Evolutionary conservation across 768 basidiomycete species (phyloP), one percentile per base, ranked within the genome.

Genomic region (Melanogaster broomeanus): DNA sequence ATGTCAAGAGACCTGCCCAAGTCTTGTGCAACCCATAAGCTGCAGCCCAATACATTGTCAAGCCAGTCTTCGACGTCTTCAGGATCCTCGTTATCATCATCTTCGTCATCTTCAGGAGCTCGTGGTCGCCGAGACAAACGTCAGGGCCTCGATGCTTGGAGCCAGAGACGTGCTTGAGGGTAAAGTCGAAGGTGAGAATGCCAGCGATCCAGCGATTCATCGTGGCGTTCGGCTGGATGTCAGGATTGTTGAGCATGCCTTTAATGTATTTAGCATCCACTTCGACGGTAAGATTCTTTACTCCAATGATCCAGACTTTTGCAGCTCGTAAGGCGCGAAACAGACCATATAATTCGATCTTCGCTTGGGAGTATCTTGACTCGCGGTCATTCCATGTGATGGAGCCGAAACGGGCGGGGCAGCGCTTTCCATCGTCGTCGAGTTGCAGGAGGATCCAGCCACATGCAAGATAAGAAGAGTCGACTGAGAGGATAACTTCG

Each of bases 201-300:
- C 47, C 55, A 1, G 56, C 53, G 22, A 67, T 63, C 70, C 61
- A 68, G 0, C 61, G 22, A 25, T 71, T 69, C 3, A 71, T 62
- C 0, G 65, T 61, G 0, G 67, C 63, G 40, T 67, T 72, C 0
- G 71, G 74, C 31, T 64, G 61, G 11, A 64, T 45, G 41, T 70
- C 61, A 0, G 69, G 72, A 31, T 72, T 63, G 4, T 57, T 59
- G 0, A 74, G 45, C 75, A 76, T 76, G 0, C 74, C 74, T 24
- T 67, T 66, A 16, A 78, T 69, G 48, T 73, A 78, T 6, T 61
- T 56, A 0, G 73, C 72, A 45, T 77, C 72, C 2, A 74, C 68
- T 49, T 75, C 72, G 15, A 76, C 62, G 0, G 66, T 50, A 0
- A 79, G 55, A 12, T 72, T 68, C 5, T 63, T 45, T 2, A 69